Conservation (phyloP, 1,284 basidiomycete genomes). For the Malassezia japonica region DNA sequence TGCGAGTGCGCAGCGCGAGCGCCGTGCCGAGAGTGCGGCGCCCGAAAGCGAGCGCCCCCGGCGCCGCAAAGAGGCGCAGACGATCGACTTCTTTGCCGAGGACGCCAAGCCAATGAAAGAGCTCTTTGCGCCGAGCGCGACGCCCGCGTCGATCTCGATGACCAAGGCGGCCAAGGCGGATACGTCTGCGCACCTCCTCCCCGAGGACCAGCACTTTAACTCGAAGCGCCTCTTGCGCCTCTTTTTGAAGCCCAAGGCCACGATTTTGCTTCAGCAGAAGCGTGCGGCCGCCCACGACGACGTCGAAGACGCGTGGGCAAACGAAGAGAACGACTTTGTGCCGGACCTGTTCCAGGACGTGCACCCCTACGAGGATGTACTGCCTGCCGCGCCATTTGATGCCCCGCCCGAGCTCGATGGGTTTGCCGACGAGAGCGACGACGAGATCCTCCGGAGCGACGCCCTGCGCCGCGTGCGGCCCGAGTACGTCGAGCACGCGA, state of each 20-base stretch:
- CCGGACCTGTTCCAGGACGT: conserved; percentile 97
- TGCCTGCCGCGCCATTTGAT: conserved; percentile 13
- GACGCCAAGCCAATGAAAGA: conserved; percentile 61
- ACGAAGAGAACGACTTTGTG: conserved; percentile 55
- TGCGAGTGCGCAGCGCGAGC: background rate
- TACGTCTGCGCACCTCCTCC: conserved; percentile 66
- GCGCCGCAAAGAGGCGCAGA: conserved; percentile 61
- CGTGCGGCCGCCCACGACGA: conserved; percentile 62
- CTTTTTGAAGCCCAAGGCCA: conserved; percentile 67
- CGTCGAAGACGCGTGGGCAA: conserved; percentile 20
- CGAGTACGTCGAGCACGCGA: conserved; percentile 86
- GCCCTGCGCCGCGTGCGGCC: conserved; percentile 67
- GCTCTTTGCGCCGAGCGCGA: conserved; percentile 58
- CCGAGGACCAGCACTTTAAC: conserved; percentile 96
- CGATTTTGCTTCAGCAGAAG: conserved; percentile 54
- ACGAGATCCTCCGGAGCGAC: conserved; percentile 66
- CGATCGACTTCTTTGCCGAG: conserved; percentile 71
- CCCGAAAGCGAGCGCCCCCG: background rate
- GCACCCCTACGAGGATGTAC: conserved; percentile 55
- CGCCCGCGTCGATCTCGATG: conserved; percentile 47
- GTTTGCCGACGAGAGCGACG: conserved; percentile 51
- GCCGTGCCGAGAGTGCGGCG: background rate
- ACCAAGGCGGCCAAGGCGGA: conserved; percentile 45
- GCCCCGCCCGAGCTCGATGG: conserved; percentile 30
- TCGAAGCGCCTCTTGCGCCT: conserved; percentile 77